Conservation (phyloP, 2,329 filamentous ascomycete genomes). For the Penicillium sp. region DNA sequence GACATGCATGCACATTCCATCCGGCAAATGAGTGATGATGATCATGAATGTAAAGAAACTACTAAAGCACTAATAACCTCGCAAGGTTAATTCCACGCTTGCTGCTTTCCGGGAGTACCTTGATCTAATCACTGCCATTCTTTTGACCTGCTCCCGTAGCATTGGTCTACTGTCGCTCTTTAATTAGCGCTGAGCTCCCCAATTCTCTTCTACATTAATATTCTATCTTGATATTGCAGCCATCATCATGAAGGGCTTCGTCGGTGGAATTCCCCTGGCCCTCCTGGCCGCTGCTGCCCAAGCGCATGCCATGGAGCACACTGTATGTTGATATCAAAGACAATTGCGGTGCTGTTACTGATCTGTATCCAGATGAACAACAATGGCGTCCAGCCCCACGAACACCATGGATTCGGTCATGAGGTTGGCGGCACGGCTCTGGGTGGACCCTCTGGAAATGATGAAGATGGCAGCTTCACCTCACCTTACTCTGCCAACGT, state of each 20-base stretch:
- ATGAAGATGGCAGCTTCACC: constrained; percentile 20
- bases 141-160: constrained; percentile 21
- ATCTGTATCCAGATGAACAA: not conserved
- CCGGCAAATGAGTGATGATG: constrained; percentile 5
- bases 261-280: constrained; percentile 41
- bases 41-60: constrained; percentile 23
- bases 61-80: constrained; percentile 26
- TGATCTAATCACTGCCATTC: constrained; percentile 23
- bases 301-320: constrained; percentile 26
- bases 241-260: constrained; percentile 41
- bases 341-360: not conserved
- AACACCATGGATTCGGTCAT: constrained; percentile 4
- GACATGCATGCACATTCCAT: constrained; percentile 22
- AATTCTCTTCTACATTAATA: constrained; percentile 14
- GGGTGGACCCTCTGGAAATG: constrained; percentile 26
- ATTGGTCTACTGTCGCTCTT: constrained; percentile 24
- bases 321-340: constrained; percentile 11
- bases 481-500: constrained; percentile 15
- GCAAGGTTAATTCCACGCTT: not conserved
- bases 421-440: constrained; percentile 21
- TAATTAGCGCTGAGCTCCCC: constrained; percentile 5
- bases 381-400: constrained; percentile 11
- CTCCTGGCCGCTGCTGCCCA: constrained; percentile 38
- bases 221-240: constrained; percentile 6
- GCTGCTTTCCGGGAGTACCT: constrained; percentile 10